Evolutionary conservation across 371 early-diverging fungal genomes (phyloP), one percentile per base, ranked within the genome.

Genomic region (Rhizopus sp.): DNA sequence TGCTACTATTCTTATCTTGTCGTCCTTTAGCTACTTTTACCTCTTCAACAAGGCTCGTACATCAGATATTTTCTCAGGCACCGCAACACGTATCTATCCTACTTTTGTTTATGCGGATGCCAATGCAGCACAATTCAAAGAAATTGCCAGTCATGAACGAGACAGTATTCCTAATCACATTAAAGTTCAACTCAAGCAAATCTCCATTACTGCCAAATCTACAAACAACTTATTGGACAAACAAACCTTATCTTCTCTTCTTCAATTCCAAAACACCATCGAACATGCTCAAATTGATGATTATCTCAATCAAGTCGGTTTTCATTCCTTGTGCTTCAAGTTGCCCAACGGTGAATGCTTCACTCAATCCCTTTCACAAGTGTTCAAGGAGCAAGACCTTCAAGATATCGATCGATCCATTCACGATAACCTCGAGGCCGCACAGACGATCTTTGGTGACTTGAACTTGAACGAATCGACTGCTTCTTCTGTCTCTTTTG

Each of bases 1-100:
- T 59, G 85, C 86, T 50, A 71, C 82, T 58, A 85, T 85, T 58
- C 72, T 92, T 49, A 79, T 93, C 39, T 59, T 90, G 33, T 89
- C 91, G 7, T 86, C 89, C 12, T 86, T 86, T 60, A 78, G 83
- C 45, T 92, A 91, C 68, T 86, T 92, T 61, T 87, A 87, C 33
- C 77, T 93, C 23, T 88, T 92, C 75, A 86, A 89, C 69, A 73
- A 84, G 32, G 81, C 89, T 45, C 76, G 84, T 50, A 83, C 88
- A 33, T 87, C 91, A 33, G 87, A 84, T 44, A 79, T 88, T 55
- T 89, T 87, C 56, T 68, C 74, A 48, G 80, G 81, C 48, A 77
- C 80, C 13, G 68, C 72, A 4, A 69, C 82, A 17, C 74, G 78
- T 57, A 66, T 84, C 35, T 78, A 80, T 53, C 78, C 85, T 5